A percentile compares a stretch with the other conserved stretches of the same genome.
phyloP scores from a whole-genome alignment of 306 rosid genomes.

The Prunus fruticosa region DNA sequence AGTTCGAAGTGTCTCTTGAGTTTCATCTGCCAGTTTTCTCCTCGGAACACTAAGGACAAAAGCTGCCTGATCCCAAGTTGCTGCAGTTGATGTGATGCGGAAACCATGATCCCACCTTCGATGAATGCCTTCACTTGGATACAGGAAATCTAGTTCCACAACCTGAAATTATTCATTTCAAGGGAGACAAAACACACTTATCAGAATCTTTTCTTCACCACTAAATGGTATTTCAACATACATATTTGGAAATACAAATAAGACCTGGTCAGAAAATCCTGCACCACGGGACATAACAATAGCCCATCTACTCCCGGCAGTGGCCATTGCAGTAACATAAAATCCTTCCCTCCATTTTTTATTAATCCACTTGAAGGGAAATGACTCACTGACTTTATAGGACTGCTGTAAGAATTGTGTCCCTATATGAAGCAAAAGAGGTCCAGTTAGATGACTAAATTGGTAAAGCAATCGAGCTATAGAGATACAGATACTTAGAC shows the following conservation, averaged over 20 bases:
- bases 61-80: conserved; percentile 90
- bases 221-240: background rate
- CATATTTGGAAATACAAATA: background rate
- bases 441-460: conserved; percentile 1
- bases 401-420: conserved; percentile 77
- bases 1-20: conserved; percentile 93
- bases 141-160: conserved; percentile 51
- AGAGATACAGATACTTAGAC: conserved; percentile 22
- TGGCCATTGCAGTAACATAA: conserved; percentile 83
- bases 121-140: conserved; percentile 57
- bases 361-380: conserved; percentile 89
- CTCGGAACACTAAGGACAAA: conserved; percentile 80
- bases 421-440: conserved; percentile 39
- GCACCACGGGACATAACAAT: conserved; percentile 86
- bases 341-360: conserved; percentile 91
- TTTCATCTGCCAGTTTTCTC: conserved; percentile 89
- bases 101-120: conserved; percentile 59
- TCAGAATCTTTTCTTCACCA: background rate
- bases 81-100: conserved; percentile 91
- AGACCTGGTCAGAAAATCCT: conserved; percentile 78
- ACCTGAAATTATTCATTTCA: conserved; percentile 28
- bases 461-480: background rate
- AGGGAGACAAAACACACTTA: background rate
- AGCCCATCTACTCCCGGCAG: conserved; percentile 77
- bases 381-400: conserved; percentile 81